These are phyloP conservation scores for Magnusiomyces tetraspermus DNA, from an alignment of 1,139 yeast species.

Conservation along the genomic window DNA sequence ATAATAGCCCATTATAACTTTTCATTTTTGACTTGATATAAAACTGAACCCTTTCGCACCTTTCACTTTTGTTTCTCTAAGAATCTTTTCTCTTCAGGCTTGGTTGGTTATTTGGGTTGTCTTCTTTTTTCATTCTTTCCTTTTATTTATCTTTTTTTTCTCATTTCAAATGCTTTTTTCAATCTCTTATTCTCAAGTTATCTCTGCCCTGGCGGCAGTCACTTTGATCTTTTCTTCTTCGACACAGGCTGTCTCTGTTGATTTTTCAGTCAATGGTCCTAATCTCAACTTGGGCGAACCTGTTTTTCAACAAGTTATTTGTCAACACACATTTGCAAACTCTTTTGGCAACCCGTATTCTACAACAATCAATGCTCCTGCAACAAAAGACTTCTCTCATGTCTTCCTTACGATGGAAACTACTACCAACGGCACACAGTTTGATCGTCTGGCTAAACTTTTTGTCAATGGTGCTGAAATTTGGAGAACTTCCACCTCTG, in stretches of 20 bases:
- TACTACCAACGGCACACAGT: constrained; percentile 57
- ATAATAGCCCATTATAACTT: too few species aligned
- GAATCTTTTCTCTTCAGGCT: not conserved
- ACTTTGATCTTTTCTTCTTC: not conserved
- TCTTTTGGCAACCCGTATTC: constrained; percentile 51
- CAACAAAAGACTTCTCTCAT: constrained; percentile 42
- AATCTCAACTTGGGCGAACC: constrained; percentile 10
- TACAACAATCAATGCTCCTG: constrained; percentile 35
- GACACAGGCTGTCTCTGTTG: constrained; percentile 1
- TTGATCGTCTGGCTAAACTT: constrained; percentile 65
- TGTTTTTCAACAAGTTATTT: constrained; percentile 8
- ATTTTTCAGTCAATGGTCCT: constrained; percentile 13
- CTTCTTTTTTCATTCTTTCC: not conserved
- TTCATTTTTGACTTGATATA: not conserved
- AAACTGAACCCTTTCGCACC: not conserved
- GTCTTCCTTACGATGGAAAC: constrained; percentile 54
- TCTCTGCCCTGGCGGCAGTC: not conserved
- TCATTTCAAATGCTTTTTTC: not conserved
- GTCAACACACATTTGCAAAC: constrained; percentile 37
- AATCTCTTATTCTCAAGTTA: not conserved
- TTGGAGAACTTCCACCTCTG: constrained; percentile 83
- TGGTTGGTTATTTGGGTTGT: not conserved
- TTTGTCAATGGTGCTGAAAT: constrained; percentile 56
- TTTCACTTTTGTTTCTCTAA: not conserved
- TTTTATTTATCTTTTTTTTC: not conserved